Evolutionary conservation across 2,329 filamentous ascomycete genomes (phyloP).

Genomic region (Diplodia seriata): DNA sequence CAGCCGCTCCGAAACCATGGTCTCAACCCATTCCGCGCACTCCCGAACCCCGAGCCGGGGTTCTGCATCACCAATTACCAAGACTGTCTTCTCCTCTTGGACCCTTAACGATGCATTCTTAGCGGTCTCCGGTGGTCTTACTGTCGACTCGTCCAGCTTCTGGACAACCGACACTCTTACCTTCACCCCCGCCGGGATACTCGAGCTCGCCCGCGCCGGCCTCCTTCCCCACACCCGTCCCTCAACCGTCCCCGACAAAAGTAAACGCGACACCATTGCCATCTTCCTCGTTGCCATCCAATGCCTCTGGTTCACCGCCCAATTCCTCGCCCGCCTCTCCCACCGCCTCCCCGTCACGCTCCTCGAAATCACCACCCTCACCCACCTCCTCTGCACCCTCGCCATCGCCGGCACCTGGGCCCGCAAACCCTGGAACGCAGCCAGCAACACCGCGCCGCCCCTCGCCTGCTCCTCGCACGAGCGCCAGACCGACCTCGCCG

Average conservation of each 20-base stretch:
- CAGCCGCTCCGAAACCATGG: constrained; percentile 18
- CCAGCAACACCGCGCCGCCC: not conserved
- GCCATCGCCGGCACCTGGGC: constrained; percentile 46
- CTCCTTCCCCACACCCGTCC: constrained; percentile 35
- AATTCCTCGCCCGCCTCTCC: constrained; percentile 44
- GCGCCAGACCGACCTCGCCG: constrained; percentile 33
- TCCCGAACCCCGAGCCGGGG: constrained; percentile 7
- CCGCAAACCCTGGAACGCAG: constrained; percentile 44
- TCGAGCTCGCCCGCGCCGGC: constrained; percentile 35
- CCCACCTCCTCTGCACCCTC: constrained; percentile 47
- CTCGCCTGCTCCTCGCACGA: constrained; percentile 30
- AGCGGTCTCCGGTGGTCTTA: constrained; percentile 37
- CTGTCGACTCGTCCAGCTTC: constrained; percentile 34
- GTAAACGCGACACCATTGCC: constrained; percentile 37
- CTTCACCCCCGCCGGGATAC: constrained; percentile 36
- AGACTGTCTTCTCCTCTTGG: constrained; percentile 9
- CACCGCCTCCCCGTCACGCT: constrained; percentile 48
- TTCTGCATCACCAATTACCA: not conserved
- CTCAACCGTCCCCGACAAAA: constrained; percentile 36
- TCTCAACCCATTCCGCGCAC: not conserved
- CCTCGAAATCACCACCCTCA: constrained; percentile 48
- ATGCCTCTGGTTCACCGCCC: constrained; percentile 49
- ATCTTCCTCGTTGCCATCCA: constrained; percentile 48
- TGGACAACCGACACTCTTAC: constrained; percentile 31
- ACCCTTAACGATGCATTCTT: constrained; percentile 37